Evolutionary conservation across 2,329 filamentous ascomycete genomes (phyloP).

Genomic region (Dactylonectria macrodidyma): DNA sequence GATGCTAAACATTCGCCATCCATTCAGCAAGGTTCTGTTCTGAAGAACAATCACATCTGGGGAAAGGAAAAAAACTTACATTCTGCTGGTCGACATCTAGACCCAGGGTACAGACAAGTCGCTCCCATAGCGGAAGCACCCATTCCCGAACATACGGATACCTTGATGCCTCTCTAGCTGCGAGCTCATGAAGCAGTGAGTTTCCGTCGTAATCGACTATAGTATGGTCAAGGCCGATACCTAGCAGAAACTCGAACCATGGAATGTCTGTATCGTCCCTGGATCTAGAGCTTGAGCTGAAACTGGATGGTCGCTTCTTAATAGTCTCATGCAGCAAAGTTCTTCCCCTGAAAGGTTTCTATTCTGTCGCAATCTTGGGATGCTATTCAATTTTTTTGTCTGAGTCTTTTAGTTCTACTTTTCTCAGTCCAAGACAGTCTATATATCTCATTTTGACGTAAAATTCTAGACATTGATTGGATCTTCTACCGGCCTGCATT

Average conservation of each 20-base stretch:
- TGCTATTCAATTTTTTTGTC: too few species aligned
- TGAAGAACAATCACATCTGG: background rate
- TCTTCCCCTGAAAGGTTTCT: too few species aligned
- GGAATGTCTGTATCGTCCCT: background rate
- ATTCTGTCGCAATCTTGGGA: too few species aligned
- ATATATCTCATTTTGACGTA: too few species aligned
- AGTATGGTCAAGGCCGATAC: constrained; percentile 7
- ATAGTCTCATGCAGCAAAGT: constrained; percentile 15
- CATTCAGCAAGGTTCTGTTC: background rate
- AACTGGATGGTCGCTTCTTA: too few species aligned
- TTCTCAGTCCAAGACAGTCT: too few species aligned
- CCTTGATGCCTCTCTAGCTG: constrained; percentile 1
- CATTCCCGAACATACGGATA: background rate
- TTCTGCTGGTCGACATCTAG: constrained; percentile 7
- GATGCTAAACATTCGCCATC: background rate
- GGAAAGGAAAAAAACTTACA: constrained; percentile 4
- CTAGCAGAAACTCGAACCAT: background rate
- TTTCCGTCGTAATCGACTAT: constrained; percentile 4
- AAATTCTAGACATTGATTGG: too few species aligned
- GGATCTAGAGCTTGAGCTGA: background rate
- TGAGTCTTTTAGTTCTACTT: too few species aligned
- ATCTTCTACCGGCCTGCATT: too few species aligned
- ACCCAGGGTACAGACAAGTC: constrained; percentile 3
- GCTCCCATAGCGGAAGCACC: constrained; percentile 7
- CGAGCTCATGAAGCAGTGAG: constrained; percentile 3